phyloP scores from a whole-genome alignment of 768 basidiomycete genomes.

The Serendipita indica region DNA sequence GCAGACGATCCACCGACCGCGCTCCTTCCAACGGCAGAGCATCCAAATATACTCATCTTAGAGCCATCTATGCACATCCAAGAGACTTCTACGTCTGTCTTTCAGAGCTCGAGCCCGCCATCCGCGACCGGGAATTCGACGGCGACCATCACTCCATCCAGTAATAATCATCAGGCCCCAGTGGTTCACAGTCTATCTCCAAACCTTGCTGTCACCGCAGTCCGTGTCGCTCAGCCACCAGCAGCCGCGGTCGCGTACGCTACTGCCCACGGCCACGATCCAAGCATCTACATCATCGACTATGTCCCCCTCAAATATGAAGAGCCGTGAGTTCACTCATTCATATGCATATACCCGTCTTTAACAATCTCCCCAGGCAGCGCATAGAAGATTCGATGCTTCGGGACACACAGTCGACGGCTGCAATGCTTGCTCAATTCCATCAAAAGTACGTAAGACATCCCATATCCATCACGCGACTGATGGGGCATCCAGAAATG shows the following conservation, averaged over 20 bases:
- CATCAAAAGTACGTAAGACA: neutral
- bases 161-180: neutral
- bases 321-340: neutral
- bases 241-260: conserved; percentile 34
- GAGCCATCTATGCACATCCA: conserved; percentile 20
- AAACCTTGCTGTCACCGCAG: conserved; percentile 35
- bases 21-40: conserved; percentile 41
- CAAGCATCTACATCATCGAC: conserved; percentile 9
- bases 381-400: neutral
- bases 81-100: neutral
- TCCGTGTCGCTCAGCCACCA: conserved; percentile 59
- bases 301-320: neutral
- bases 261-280: conserved; percentile 21
- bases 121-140: neutral
- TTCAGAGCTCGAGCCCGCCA: neutral
- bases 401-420: neutral
- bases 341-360: neutral
- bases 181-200: conserved; percentile 32
- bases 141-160: conserved; percentile 4
- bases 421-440: conserved; percentile 1
- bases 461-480: neutral
- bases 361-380: neutral
- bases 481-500: neutral
- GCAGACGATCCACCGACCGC: conserved; percentile 60
- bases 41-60: conserved; percentile 62